Conservation (phyloP, 139 green algal species). For the Chlamydomonas sp. region DNA sequence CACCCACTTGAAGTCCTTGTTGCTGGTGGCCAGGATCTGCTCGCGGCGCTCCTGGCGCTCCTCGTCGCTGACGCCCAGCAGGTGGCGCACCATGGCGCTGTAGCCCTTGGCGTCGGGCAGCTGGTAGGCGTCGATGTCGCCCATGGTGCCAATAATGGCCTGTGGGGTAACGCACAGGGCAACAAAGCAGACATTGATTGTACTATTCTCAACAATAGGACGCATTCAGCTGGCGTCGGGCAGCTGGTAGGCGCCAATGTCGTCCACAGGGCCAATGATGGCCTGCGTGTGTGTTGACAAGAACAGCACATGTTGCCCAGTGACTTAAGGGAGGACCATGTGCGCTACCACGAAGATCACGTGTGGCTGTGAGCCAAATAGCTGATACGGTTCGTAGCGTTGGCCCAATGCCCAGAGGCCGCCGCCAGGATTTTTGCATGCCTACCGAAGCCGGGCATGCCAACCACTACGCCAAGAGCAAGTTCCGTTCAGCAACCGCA, state of each 20-base stretch:
- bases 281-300: constrained; percentile 38
- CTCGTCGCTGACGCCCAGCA: constrained; percentile 92
- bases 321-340: not conserved
- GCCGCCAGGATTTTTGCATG: no score
- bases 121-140: constrained; percentile 49
- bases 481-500: no score
- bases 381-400: no score
- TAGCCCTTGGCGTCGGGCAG: constrained; percentile 64
- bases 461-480: no score
- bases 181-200: constrained; percentile 17
- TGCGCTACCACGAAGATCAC: no score
- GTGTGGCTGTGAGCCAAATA: no score
- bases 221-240: constrained; percentile 32
- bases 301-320: not conserved
- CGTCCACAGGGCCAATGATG: constrained; percentile 96
- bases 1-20: constrained; percentile 82
- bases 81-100: constrained; percentile 86
- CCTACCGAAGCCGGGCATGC: no score
- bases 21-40: constrained; percentile 84
- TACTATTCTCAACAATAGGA: constrained; percentile 29
- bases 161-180: not conserved
- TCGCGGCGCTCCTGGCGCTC: constrained; percentile 93
- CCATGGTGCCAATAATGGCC: constrained; percentile 84
- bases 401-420: no score
- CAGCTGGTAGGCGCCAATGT: constrained; percentile 94